Base-by-base conservation (phyloP, 257 asterid species). In the Nicotiana benthamiana region DNA sequence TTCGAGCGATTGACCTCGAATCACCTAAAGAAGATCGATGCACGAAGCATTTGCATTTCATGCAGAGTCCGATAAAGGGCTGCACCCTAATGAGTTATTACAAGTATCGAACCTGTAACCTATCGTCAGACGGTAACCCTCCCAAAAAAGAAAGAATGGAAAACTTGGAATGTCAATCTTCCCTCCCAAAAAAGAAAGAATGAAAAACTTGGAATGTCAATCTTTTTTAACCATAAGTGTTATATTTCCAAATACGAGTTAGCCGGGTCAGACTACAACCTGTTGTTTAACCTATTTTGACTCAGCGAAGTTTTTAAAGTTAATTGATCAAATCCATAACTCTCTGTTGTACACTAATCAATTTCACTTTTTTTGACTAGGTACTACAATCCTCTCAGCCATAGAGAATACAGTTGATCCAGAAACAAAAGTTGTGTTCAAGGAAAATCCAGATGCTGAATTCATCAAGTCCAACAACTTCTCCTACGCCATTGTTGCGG, bases 301-400 rank as follows among this genome's bases (percentile, higher is more conserved):
- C 74, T 30, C 74, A 3, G 5, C 68, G 5, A 4, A 1, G 10
- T 62, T 62, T 20, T 22, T 1, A 28, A 22, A 16, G 30, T 60
- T 1, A 9, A 60, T 1, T 4, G 32, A 54, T 18, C 11, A 43
- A 11, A 15, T 17, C 52, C 24, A 26, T 34, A 36, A 34, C 2
- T 67, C 2, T 67, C 75, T 67, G 3, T 18, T 27, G 28, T 40
- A n/a, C 36, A 72, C 5, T 72, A 17, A 72, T 24, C 60, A 72
- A 24, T 46, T 24, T 27, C 4, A 34, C 59, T 26, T 2, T 32
- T n/a, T 24, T 26, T 51, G 9, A 6, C 28, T 63, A 79, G 82
- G 82, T 28, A 79, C 82, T 0, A 79, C 82, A 48, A 79, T 79
- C 46, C 65, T 79, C 54, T 79, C 82, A 18, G 82, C 82, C 61